These are phyloP conservation scores for Xylaria multiplex DNA, from an alignment of 2,329 filamentous ascomycete genomes.

Conservation along the genomic window DNA sequence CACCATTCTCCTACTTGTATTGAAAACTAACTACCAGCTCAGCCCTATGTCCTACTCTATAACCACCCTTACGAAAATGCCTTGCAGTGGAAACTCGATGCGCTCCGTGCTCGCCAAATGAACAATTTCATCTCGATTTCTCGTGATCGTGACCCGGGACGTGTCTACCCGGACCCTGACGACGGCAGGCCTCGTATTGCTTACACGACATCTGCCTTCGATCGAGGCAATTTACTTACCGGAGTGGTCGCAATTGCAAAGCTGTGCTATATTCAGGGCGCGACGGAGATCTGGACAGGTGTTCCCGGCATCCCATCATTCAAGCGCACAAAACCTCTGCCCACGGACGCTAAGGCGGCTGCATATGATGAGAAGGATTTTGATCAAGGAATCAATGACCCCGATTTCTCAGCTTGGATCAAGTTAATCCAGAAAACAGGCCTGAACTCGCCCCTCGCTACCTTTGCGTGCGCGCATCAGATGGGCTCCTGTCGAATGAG, in stretches of 20 bases:
- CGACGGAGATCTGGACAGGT: constrained; percentile 78
- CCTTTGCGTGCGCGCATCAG: constrained; percentile 79
- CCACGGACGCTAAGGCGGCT: neutral
- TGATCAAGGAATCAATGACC: constrained; percentile 64
- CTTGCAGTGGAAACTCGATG: constrained; percentile 76
- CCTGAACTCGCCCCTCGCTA: constrained; percentile 60
- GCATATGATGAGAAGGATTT: constrained; percentile 36
- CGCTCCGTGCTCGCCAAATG: constrained; percentile 74
- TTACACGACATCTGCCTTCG: constrained; percentile 77
- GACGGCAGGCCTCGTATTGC: constrained; percentile 73
- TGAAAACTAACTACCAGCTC: constrained; percentile 28
- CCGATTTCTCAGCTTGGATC: constrained; percentile 71
- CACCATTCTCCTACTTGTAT: neutral
- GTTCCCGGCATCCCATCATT: constrained; percentile 74
- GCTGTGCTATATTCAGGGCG: constrained; percentile 81
- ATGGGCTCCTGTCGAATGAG: constrained; percentile 84
- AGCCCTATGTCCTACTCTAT: constrained; percentile 73
- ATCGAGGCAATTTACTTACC: constrained; percentile 76
- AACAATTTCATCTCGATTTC: constrained; percentile 77
- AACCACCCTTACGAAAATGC: constrained; percentile 74
- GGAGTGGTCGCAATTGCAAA: constrained; percentile 78
- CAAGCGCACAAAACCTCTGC: constrained; percentile 48
- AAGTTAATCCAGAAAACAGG: constrained; percentile 58
- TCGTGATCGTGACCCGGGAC: constrained; percentile 79
- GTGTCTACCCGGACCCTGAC: constrained; percentile 75